Evolutionary conservation across 495 filamentous ascomycete species (phyloP).

Genomic region (Hypomontagnella submonticulosa): DNA sequence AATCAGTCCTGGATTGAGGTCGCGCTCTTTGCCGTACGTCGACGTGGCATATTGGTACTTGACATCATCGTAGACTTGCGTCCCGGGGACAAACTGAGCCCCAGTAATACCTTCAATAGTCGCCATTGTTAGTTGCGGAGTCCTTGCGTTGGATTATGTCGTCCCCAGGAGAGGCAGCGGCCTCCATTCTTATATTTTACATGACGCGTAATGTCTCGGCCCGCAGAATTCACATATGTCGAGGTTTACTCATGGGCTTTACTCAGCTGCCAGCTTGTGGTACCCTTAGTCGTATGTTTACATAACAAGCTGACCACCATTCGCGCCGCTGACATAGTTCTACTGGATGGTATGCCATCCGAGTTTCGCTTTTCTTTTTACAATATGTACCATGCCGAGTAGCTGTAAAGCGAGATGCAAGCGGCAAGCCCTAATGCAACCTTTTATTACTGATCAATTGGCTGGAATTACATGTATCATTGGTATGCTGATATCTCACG

Average conservation of each 20-base stretch:
- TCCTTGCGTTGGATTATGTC: background rate
- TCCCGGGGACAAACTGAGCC: slow-evolving; percentile 44
- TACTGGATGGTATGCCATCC: background rate
- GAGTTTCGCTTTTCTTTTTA: no score
- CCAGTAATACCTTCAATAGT: slow-evolving; percentile 48
- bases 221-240: background rate
- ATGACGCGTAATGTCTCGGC: background rate
- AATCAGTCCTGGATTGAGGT: slow-evolving; percentile 50
- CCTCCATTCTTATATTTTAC: slow-evolving; percentile 22
- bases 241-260: slow-evolving; percentile 3
- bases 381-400: no score
- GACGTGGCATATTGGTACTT: slow-evolving; percentile 55
- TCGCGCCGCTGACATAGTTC: background rate
- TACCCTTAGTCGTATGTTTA: slow-evolving; percentile 14
- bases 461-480: no score
- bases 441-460: background rate
- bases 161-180: background rate
- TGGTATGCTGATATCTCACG: no score
- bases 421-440: background rate
- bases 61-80: slow-evolving; percentile 41
- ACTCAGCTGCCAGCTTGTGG: slow-evolving; percentile 11
- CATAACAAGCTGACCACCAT: slow-evolving; percentile 10
- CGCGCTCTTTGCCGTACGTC: slow-evolving; percentile 47
- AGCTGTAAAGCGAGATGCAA: background rate
- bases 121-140: slow-evolving; percentile 22